Base-by-base conservation (phyloP, 148 eudicot species). In the Heliamphora exappendiculata region DNA sequence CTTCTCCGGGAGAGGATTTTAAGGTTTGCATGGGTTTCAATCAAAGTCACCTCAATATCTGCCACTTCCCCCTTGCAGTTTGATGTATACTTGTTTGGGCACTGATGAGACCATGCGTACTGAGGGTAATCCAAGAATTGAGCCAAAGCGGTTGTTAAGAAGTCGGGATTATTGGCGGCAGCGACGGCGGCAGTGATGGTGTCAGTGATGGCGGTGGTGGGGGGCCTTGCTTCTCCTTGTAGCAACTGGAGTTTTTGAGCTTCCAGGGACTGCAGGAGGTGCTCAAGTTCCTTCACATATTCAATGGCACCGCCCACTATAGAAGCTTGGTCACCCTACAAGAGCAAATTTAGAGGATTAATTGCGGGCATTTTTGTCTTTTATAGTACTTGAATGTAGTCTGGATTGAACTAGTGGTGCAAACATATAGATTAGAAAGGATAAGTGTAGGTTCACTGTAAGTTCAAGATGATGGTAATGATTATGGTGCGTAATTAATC, bases 301-400 rank as follows among this genome's bases (percentile, higher is more conserved):
- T 90, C 91, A 72, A 96, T 93, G 0, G 99, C 98, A 42, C 98
- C 99, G 44, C 98, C 98, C 70, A 96, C 99, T 53, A 96, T 89
- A 20, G 99, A 96, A 19, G 99, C 99, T 65, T 93, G 99, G 73
- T 96, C 98, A 80, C 98, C 98, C 99, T 96, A 62, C 66, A 44
- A 42, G 28, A 11, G 36, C 31, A 74, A 41, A 51, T 26, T 50
- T 26, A 1, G 16, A 31, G 10, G 11, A 76, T 14, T 44, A 62
- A 55, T n/a, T 42, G 41, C n/a, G 31, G 17, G 49, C 51, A 17
- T 22, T 54, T 66, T 51, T n/a, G 45, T 28, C 10, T 33, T 75
- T 79, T 28, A 4, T 31, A 7, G 12, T 16, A 41, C 3, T 31
- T 37, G 6, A 39, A 66, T 14, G 44, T 34, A 63, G 22, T 33